Percentiles rank a stretch among this genome's conserved stretches.
Evolutionary conservation across 2,329 filamentous ascomycete genomes (phyloP).

Genomic region (Decorospora gaudefroyi): DNA sequence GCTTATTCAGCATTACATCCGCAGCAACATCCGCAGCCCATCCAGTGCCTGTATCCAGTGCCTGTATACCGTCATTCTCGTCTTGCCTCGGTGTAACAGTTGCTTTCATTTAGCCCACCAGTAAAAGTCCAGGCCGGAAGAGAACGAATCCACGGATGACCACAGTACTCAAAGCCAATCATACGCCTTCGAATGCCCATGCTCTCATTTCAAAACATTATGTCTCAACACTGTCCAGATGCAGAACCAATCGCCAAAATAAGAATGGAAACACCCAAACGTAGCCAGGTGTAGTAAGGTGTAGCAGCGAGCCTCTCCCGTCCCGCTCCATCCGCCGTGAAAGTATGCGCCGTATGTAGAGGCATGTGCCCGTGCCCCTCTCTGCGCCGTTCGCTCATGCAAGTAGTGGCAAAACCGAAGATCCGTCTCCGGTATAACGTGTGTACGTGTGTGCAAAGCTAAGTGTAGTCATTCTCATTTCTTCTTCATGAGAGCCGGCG

Average conservation of each 20-base stretch:
- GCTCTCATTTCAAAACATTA: slow-evolving; percentile 15
- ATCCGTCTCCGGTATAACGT: slow-evolving; percentile 4
- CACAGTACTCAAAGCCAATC: neutral
- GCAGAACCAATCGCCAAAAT: slow-evolving; percentile 10
- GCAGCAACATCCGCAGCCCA: neutral
- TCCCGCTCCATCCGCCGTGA: neutral
- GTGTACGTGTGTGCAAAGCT: slow-evolving; percentile 7
- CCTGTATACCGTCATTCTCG: neutral
- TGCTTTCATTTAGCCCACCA: slow-evolving; percentile 4
- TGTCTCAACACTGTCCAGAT: slow-evolving; percentile 8
- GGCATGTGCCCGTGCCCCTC: slow-evolving; percentile 13
- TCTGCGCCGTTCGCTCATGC: slow-evolving; percentile 39
- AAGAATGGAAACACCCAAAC: slow-evolving; percentile 4
- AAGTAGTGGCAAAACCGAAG: slow-evolving; percentile 14
- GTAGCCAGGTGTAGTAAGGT: slow-evolving; percentile 3
- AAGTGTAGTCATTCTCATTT: slow-evolving; percentile 23
- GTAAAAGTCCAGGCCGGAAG: neutral
- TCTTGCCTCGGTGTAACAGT: neutral
- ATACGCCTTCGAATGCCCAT: slow-evolving; percentile 21
- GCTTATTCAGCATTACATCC: slow-evolving; percentile 4
- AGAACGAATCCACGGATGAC: neutral
- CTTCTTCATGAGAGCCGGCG: slow-evolving; percentile 53
- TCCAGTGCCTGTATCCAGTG: slow-evolving; percentile 1
- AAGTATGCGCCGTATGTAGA: slow-evolving; percentile 8
- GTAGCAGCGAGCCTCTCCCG: neutral